Evolutionary conservation across 129 eudicot species (phyloP).

Genomic region (Chrysanthemum lavandulifolium): DNA sequence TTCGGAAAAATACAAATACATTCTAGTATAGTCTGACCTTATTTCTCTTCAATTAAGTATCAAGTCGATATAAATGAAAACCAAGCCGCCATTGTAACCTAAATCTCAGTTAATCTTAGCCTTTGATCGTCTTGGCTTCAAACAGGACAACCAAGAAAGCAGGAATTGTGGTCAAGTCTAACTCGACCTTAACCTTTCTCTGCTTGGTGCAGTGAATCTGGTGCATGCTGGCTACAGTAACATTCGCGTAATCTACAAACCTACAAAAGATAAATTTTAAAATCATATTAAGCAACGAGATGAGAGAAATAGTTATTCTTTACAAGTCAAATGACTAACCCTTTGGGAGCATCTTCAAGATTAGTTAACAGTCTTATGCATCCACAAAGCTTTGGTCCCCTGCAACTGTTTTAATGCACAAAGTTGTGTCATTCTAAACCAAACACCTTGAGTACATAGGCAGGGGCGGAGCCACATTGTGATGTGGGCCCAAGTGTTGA

Average conservation of each 20-base stretch:
- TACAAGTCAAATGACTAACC: slow-evolving; percentile 45
- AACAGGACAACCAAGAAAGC: slow-evolving; percentile 68
- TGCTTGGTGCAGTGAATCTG: slow-evolving; percentile 85
- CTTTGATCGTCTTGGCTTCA: slow-evolving; percentile 84
- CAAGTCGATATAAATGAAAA: not conserved
- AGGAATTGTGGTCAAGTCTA: slow-evolving; percentile 83
- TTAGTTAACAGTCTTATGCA: slow-evolving; percentile 73
- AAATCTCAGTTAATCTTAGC: slow-evolving; percentile 75
- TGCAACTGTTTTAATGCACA: slow-evolving; percentile 35
- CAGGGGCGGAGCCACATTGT: too few relatives aligned
- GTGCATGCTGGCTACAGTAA: slow-evolving; percentile 65
- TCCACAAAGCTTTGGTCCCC: slow-evolving; percentile 81
- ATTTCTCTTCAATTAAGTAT: slow-evolving; percentile 27
- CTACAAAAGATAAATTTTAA: slow-evolving; percentile 31
- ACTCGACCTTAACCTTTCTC: slow-evolving; percentile 78
- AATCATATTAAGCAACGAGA: not conserved
- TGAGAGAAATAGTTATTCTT: not conserved
- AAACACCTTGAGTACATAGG: too few relatives aligned
- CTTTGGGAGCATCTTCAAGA: slow-evolving; percentile 82
- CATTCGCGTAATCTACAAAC: slow-evolving; percentile 67
- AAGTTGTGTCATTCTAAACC: not conserved
- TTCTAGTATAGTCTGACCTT: slow-evolving; percentile 24
- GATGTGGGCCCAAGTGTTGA: too few relatives aligned
- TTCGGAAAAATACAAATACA: slow-evolving; percentile 24
- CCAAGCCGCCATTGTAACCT: not conserved